Evolutionary conservation across 2,329 filamentous ascomycete species (phyloP).

Genomic region (Thermomyces lanuginosus): DNA sequence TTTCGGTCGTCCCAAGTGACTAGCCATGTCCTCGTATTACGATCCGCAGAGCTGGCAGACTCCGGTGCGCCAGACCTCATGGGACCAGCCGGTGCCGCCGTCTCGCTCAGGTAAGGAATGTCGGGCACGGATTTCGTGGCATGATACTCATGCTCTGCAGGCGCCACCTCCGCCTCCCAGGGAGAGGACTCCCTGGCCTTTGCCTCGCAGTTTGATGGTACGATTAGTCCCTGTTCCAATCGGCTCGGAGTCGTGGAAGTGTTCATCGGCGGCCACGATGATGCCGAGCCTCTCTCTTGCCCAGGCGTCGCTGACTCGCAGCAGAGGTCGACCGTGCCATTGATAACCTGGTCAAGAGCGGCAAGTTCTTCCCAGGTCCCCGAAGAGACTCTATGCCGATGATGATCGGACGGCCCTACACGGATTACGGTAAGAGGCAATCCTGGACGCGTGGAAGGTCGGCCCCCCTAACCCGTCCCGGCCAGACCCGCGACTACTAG

Average conservation of each 20-base stretch:
- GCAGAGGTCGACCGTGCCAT: slow-evolving; percentile 89
- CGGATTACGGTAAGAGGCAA: slow-evolving; percentile 42
- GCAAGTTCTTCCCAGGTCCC: slow-evolving; percentile 61
- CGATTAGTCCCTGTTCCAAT: slow-evolving; percentile 23
- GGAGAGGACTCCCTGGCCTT: slow-evolving; percentile 61
- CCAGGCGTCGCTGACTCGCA: slow-evolving; percentile 12
- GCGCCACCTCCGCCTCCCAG: slow-evolving; percentile 57
- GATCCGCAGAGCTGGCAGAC: slow-evolving; percentile 50
- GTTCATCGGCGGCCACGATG: no score
- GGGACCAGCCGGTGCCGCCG: slow-evolving; percentile 57
- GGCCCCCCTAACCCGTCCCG: slow-evolving; percentile 9
- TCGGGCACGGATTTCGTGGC: slow-evolving; percentile 1
- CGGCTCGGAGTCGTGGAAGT: slow-evolving; percentile 3
- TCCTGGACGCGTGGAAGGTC: slow-evolving; percentile 6
- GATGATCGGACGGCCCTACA: slow-evolving; percentile 41
- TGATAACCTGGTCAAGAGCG: slow-evolving; percentile 91
- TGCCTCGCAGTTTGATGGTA: slow-evolving; percentile 78
- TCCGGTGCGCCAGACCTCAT: slow-evolving; percentile 47
- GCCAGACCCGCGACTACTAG: slow-evolving; percentile 55
- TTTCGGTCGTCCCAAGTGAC: not conserved
- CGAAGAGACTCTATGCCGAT: slow-evolving; percentile 70
- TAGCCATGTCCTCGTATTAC: slow-evolving; percentile 48
- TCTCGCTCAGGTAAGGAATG: slow-evolving; percentile 49
- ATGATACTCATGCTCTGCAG: slow-evolving; percentile 26
- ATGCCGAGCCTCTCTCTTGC: no score